A percentile compares a stretch with the other conserved stretches of the same genome.
Conservation (phyloP, 2,329 filamentous ascomycete species). For the Chaetomiaceae sp. region DNA sequence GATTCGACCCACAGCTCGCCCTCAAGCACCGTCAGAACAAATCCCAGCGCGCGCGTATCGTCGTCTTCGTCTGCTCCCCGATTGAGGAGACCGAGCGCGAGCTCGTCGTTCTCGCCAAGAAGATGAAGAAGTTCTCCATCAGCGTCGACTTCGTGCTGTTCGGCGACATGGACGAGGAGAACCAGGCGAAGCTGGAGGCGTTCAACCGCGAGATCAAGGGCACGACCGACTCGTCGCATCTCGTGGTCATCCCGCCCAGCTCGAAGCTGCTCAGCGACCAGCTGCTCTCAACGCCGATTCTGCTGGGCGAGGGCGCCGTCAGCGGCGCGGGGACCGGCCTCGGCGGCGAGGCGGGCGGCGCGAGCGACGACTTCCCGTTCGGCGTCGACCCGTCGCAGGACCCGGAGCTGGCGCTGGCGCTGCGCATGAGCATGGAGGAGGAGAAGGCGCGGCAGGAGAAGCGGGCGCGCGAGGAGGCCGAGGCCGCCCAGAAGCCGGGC, state of each 20-base stretch:
- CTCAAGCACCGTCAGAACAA: slow-evolving; percentile 98
- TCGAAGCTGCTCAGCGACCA: slow-evolving; percentile 89
- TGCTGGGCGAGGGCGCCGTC: slow-evolving; percentile 72
- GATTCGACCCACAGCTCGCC: slow-evolving; percentile 58
- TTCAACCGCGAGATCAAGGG: slow-evolving; percentile 94
- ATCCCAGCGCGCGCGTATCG: slow-evolving; percentile 90
- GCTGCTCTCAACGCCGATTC: slow-evolving; percentile 80
- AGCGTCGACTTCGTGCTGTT: slow-evolving; percentile 93
- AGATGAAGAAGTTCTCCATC: slow-evolving; percentile 98
- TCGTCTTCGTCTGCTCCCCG: slow-evolving; percentile 93
- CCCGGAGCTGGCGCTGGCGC: slow-evolving; percentile 85
- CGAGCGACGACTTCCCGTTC: slow-evolving; percentile 69
- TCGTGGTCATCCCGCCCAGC: slow-evolving; percentile 85
- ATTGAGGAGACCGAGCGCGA: slow-evolving; percentile 85
- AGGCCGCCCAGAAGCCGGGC: slow-evolving; percentile 42
- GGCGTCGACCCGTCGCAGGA: slow-evolving; percentile 88
- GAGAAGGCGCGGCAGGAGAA: slow-evolving; percentile 92
- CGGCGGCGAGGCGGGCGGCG: slow-evolving; percentile 47
- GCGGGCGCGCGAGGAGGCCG: slow-evolving; percentile 69
- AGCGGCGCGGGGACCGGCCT: slow-evolving; percentile 49
- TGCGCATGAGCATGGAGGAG: slow-evolving; percentile 97
- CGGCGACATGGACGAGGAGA: slow-evolving; percentile 84
- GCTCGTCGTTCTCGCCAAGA: slow-evolving; percentile 83
- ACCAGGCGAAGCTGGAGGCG: slow-evolving; percentile 82
- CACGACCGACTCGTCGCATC: slow-evolving; percentile 74